These are phyloP conservation scores for Aspergillus novofumigatus DNA, from an alignment of 2,329 filamentous ascomycete species.

Conservation along the genomic window DNA sequence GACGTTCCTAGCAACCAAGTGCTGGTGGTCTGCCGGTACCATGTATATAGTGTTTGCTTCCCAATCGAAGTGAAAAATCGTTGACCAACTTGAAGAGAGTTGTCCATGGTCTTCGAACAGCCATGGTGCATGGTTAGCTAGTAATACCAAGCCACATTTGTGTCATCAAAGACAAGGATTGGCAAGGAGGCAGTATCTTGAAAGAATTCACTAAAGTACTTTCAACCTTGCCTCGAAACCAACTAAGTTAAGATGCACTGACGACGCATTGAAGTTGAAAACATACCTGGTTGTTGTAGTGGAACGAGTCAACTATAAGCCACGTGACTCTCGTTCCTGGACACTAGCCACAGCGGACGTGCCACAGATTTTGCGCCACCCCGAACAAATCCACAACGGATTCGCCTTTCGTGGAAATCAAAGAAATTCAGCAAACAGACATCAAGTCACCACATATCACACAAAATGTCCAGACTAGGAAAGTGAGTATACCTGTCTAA, in stretches of 20 bases:
- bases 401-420: conserved; percentile 37
- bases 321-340: conserved; percentile 10
- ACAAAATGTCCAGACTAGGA: conserved; percentile 46
- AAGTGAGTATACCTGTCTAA: conserved; percentile 33
- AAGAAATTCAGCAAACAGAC: conserved; percentile 34
- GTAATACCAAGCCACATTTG: no score
- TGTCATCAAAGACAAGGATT: no score
- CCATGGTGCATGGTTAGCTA: neutral
- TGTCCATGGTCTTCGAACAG: no score
- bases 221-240: neutral
- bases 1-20: neutral
- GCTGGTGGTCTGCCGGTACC: no score
- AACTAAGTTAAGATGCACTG: neutral
- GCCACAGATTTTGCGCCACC: conserved; percentile 31
- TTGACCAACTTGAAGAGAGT: no score
- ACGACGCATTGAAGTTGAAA: neutral
- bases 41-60: neutral
- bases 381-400: conserved; percentile 42
- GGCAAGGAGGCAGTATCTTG: no score
- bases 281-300: neutral
- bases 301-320: neutral
- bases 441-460: conserved; percentile 23
- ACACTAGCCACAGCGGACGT: conserved; percentile 29
- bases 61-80: neutral
- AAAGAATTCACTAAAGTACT: neutral